Evolutionary conservation across 805 yeast genomes (phyloP).

Genomic region (Ascoidea tarda): DNA sequence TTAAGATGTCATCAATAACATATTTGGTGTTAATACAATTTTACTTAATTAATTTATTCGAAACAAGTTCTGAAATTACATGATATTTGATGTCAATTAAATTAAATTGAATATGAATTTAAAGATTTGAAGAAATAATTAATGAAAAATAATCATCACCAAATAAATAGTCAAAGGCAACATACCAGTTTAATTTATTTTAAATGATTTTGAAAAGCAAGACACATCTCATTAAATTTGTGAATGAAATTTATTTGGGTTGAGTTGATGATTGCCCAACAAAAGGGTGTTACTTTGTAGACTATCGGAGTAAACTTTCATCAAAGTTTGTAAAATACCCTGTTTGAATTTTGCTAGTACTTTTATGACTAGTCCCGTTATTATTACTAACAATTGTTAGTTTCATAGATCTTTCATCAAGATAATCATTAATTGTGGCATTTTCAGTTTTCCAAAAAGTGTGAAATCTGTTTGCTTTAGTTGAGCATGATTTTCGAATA

Average conservation of each 20-base stretch:
- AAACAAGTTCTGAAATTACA: too few species aligned
- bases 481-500: not conserved
- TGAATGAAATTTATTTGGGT: not conserved
- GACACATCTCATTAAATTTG: not conserved
- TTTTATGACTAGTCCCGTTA: not conserved
- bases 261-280: not conserved
- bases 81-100: not conserved
- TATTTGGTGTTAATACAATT: too few species aligned
- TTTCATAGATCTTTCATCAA: not conserved
- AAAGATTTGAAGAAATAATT: not conserved
- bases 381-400: not conserved
- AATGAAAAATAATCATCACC: not conserved
- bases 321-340: not conserved
- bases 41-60: too few species aligned
- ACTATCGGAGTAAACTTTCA: not conserved
- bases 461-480: not conserved
- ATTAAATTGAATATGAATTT: not conserved
- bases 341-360: not conserved
- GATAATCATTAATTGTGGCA: not conserved
- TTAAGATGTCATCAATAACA: too few species aligned
- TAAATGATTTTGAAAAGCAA: not conserved
- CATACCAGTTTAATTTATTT: not conserved
- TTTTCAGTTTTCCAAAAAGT: not conserved
- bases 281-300: too few species aligned
- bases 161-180: not conserved